Evolutionary conservation across 2,329 filamentous ascomycete species (phyloP).

Genomic region (Aureobasidium sp.): DNA sequence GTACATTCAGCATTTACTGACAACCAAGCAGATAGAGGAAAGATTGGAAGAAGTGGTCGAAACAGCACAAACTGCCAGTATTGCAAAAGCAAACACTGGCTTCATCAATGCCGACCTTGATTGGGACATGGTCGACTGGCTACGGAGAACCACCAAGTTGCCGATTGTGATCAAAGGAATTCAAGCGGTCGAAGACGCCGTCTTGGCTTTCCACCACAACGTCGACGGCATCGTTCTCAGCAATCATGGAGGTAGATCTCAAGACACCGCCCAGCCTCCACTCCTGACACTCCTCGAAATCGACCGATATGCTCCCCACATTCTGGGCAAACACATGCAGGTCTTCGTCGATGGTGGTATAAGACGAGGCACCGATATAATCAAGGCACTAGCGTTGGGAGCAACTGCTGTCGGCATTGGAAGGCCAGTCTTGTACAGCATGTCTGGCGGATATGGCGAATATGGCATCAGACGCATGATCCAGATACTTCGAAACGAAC

Average conservation of each 20-base stretch:
- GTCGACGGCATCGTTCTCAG: constrained; percentile 40
- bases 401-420: constrained; percentile 47
- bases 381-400: constrained; percentile 59
- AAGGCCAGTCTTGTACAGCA: constrained; percentile 42
- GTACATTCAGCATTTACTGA: neutral
- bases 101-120: constrained; percentile 24
- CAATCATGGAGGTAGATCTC: constrained; percentile 48
- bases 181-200: constrained; percentile 34
- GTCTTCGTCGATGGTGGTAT: constrained; percentile 58
- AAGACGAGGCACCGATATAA: constrained; percentile 56
- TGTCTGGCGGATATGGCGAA: constrained; percentile 48
- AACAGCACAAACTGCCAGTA: constrained; percentile 18
- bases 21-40: constrained; percentile 18
- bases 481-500: constrained; percentile 46
- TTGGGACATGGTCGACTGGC: constrained; percentile 23
- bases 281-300: constrained; percentile 57
- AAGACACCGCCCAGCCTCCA: constrained; percentile 45
- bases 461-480: constrained; percentile 42
- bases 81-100: constrained; percentile 23
- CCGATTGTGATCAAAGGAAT: constrained; percentile 32
- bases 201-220: constrained; percentile 35
- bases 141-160: constrained; percentile 12
- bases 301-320: constrained; percentile 50
- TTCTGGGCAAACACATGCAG: constrained; percentile 49
- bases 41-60: constrained; percentile 21